Percentiles rank a stretch among this genome's conserved stretches.
These are phyloP conservation scores for Penicillium argentinense DNA, from an alignment of 495 filamentous ascomycete species.

Conservation along the genomic window DNA sequence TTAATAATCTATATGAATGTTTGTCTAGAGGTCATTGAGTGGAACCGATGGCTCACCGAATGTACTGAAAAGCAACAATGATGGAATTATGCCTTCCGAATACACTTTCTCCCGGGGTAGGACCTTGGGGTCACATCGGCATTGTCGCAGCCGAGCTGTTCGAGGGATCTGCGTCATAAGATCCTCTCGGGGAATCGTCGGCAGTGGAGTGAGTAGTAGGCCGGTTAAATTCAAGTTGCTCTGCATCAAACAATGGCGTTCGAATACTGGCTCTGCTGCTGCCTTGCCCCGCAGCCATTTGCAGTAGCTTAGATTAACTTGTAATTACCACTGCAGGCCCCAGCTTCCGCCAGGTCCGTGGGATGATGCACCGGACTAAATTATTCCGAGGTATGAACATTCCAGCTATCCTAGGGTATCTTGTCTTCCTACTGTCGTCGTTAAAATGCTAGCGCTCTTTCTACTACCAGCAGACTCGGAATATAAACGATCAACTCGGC, in stretches of 20 bases:
- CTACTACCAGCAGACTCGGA: no score
- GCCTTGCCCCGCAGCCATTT: conserved; percentile 20
- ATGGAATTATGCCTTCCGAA: conserved; percentile 9
- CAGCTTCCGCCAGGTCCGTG: no score
- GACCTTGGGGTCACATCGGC: background rate
- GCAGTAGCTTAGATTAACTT: background rate
- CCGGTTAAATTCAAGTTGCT: conserved; percentile 19
- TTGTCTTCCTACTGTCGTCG: no score
- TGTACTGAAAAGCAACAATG: conserved; percentile 21
- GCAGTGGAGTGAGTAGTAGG: background rate
- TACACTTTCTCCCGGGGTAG: background rate
- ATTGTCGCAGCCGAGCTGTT: conserved; percentile 5
- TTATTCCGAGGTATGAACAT: no score
- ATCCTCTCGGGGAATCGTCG: conserved; percentile 22
- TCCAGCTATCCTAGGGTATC: no score
- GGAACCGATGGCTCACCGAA: background rate
- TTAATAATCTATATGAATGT: no score
- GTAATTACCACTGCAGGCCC: no score
- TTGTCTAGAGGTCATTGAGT: background rate
- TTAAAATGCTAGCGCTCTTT: no score
- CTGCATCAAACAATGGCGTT: no score
- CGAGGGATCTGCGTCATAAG: conserved; percentile 13
- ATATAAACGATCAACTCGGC: no score
- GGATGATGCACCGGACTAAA: no score
- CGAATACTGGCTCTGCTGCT: no score